A percentile compares a stretch with the other conserved stretches of the same genome.
phyloP scores from a whole-genome alignment of 1,284 basidiomycete species.

The Fomitopsis palustris region DNA sequence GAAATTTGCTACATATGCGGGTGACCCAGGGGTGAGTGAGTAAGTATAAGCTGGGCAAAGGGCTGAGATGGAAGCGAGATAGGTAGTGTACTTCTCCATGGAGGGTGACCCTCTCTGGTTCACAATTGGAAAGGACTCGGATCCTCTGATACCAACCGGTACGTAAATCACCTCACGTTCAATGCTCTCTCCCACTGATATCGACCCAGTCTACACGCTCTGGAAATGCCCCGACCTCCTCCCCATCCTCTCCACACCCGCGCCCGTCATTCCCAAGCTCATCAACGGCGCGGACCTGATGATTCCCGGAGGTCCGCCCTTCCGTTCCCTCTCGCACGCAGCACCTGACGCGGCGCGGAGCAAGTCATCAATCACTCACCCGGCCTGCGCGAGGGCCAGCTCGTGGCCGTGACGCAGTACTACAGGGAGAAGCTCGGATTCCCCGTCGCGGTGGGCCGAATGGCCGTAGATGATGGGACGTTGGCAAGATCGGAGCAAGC shows the following conservation, averaged over 20 bases:
- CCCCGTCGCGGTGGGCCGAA: conserved; percentile 68
- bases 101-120: conserved; percentile 85
- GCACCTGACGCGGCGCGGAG: conserved; percentile 24
- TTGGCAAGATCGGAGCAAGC: conserved; percentile 32
- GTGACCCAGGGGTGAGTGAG: conserved; percentile 58
- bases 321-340: neutral
- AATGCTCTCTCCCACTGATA: neutral
- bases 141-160: conserved; percentile 71
- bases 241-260: conserved; percentile 62
- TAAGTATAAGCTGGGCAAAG: neutral
- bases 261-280: conserved; percentile 60
- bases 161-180: conserved; percentile 1
- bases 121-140: conserved; percentile 62
- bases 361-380: conserved; percentile 55
- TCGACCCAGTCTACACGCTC: conserved; percentile 56
- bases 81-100: conserved; percentile 63
- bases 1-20: conserved; percentile 61
- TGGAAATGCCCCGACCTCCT: conserved; percentile 69
- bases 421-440: conserved; percentile 36
- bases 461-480: conserved; percentile 54
- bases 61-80: neutral
- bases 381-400: conserved; percentile 38
- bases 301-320: conserved; percentile 68
- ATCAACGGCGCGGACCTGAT: conserved; percentile 74
- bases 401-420: conserved; percentile 60